Base-by-base conservation (phyloP, 805 yeast genomes). In the Suhomyces kilbournensis region DNA sequence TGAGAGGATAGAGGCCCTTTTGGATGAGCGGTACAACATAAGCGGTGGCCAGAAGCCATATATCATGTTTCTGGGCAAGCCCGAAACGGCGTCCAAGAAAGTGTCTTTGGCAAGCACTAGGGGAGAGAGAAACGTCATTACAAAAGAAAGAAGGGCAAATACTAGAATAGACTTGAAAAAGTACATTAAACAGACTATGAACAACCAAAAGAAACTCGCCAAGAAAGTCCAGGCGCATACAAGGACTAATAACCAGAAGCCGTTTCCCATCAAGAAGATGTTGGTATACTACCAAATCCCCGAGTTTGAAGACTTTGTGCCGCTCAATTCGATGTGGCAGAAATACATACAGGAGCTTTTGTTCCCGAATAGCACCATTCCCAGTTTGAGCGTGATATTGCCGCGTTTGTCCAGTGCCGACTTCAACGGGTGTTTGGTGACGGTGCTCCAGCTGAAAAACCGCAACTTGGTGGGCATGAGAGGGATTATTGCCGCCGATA, bases 401-500 rank as follows among this genome's bases (percentile, higher is more conserved):
- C 72, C 81, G 5, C 83, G 85, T 58, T 69, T 91, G 40, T 79
- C 93, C 1, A 78, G 86, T 54, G 89, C 94, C 1, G 97, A 91
- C 61, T 87, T 80, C 68, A 86, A 86, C 59, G 97, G 97, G 3
- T 81, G 94, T n/a, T 65, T 67, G 42, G 52, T 90, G 12, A 75
- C 75, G 12, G 91, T 91, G 0, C 60, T 75, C 2, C 78, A 81
- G 46, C 75, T 89, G n/a, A 68, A 70, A 19, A 86, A 85, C 60
- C 70, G 76, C 4, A 78, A 81, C 47, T 62, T 81, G 51, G 75
- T 85, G 7, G 96, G 94, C 0, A 60, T 77, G 30, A 58, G 73
- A 38, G 97, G 97, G 0, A 87, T 91, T 4, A 88, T 91, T 1
- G 71, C 89, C 2, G 88, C 94, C 87, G 97, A 91, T 64, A 80